Evolutionary conservation across 345 rosid genomes (phyloP), one percentile per base, ranked within the genome.

Genomic region (Rhodomyrtus tomentosa): DNA sequence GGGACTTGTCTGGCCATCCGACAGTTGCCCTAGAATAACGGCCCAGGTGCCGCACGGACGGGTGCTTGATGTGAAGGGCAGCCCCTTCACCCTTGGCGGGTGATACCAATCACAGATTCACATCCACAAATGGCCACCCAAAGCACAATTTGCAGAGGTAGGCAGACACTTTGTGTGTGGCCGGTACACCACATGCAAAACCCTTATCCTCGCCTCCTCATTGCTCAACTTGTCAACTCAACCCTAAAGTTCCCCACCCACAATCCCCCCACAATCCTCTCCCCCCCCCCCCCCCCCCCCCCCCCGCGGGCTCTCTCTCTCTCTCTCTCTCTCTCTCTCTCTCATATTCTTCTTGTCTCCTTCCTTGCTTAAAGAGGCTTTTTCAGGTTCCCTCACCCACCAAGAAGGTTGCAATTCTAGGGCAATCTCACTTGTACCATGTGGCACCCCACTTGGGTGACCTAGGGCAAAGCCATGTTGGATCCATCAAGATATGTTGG

Each of bases 381-480:
- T 83, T 50, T 73, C 40, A 80, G 73, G 85, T 84, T 82, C 74
- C 81, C 82, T 54, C 76, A 51, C 72, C 54, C 87, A 81, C 79
- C 79, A 85, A 85, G 55, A 24, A 36, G 62, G 27, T 82, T 82
- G 87, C 83, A 54, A 52, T 76, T 62, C 85, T 51, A 83, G 84
- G 88, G 58, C 56, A 74, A 50, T 45, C 86, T 84, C 90, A 88
- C 40, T 84, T 85, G 85, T 38, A 42, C 49, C 76, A 2, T 9
- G 87, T 54, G 54, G 92, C 86, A 85, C 89, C 92, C 91, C 92
- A 89, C 86, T 89, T 18, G 20, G 52, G 81, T 84, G 84, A 88
- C 92, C 92, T 49, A 36, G 21, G 49, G 49, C 81, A 83, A 68
- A 36, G 79, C 20, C 79, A 68, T 18, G 79, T 36, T 68, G 79